These are phyloP conservation scores for Fusarium sp. DNA, from an alignment of 2,329 filamentous ascomycete species.

Conservation along the genomic window DNA sequence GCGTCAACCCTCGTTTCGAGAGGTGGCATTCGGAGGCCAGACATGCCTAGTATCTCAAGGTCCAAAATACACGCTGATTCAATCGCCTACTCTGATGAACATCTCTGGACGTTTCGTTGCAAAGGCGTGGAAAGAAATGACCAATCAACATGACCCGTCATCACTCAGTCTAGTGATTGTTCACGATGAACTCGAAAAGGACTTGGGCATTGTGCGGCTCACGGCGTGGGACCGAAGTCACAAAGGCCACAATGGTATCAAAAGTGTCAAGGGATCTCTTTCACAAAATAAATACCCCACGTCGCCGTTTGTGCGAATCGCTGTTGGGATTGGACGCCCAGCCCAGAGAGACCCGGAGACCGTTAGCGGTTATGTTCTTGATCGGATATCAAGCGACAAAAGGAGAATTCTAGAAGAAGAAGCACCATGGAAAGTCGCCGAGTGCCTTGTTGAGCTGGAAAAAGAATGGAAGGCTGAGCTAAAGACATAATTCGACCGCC, in stretches of 20 bases:
- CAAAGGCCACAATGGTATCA: conserved; percentile 78
- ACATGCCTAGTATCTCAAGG: conserved; percentile 58
- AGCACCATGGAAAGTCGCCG: conserved; percentile 60
- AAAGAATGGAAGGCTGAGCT: conserved; percentile 47
- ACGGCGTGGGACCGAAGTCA: conserved; percentile 69
- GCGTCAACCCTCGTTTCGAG: conserved; percentile 58
- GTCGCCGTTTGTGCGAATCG: conserved; percentile 66
- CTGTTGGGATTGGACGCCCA: conserved; percentile 89
- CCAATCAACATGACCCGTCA: conserved; percentile 49
- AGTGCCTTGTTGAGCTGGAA: conserved; percentile 58
- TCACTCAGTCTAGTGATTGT: conserved; percentile 72
- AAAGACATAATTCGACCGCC: conserved; percentile 10
- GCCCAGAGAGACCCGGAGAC: conserved; percentile 68
- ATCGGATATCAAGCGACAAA: conserved; percentile 66
- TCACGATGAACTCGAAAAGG: conserved; percentile 86
- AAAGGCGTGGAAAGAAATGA: conserved; percentile 68
- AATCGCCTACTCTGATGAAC: conserved; percentile 86
- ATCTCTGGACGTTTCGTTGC: conserved; percentile 76
- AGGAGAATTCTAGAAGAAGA: conserved; percentile 58
- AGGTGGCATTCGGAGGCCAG: conserved; percentile 58
- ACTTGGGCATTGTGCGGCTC: conserved; percentile 72
- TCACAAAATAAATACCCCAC: conserved; percentile 50
- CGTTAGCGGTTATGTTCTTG: conserved; percentile 81
- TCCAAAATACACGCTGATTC: conserved; percentile 70
- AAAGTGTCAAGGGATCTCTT: conserved; percentile 67